phyloP scores from a whole-genome alignment of 2,329 filamentous ascomycete species.

The Claviceps sp. region DNA sequence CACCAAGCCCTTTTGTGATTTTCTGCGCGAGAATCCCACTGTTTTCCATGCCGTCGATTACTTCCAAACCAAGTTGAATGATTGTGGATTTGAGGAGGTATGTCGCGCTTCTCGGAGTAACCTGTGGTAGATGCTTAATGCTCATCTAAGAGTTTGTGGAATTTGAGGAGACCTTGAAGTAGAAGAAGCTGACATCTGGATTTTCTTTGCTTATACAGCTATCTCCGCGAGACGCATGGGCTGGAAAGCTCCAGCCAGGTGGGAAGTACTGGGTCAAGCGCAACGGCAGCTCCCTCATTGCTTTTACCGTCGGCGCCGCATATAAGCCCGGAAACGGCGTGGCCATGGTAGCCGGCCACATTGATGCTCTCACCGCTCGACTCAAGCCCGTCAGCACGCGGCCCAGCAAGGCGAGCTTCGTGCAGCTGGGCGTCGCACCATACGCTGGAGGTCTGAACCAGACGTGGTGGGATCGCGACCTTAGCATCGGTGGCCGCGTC shows the following conservation, averaged over 20 bases:
- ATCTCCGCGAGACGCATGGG: constrained; percentile 71
- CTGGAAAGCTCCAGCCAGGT: constrained; percentile 54
- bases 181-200: background rate
- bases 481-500: constrained; percentile 80
- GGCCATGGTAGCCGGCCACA: constrained; percentile 80
- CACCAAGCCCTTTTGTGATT: constrained; percentile 73
- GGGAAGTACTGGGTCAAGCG: constrained; percentile 83
- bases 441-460: constrained; percentile 78
- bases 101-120: constrained; percentile 7
- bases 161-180: background rate
- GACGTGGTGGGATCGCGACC: constrained; percentile 96
- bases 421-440: constrained; percentile 81
- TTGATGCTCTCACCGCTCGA: constrained; percentile 81
- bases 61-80: constrained; percentile 58
- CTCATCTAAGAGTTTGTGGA: no score
- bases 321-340: constrained; percentile 79
- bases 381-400: constrained; percentile 85
- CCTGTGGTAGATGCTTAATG: no score
- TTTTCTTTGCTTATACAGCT: constrained; percentile 31
- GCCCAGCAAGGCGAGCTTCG: constrained; percentile 70
- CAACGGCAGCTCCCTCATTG: constrained; percentile 75
- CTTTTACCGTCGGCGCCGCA: constrained; percentile 67
- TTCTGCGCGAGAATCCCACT: constrained; percentile 81
- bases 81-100: constrained; percentile 61
- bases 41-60: constrained; percentile 81